Conservation (phyloP, 129 eudicot species). For the Flaveria linearis region DNA sequence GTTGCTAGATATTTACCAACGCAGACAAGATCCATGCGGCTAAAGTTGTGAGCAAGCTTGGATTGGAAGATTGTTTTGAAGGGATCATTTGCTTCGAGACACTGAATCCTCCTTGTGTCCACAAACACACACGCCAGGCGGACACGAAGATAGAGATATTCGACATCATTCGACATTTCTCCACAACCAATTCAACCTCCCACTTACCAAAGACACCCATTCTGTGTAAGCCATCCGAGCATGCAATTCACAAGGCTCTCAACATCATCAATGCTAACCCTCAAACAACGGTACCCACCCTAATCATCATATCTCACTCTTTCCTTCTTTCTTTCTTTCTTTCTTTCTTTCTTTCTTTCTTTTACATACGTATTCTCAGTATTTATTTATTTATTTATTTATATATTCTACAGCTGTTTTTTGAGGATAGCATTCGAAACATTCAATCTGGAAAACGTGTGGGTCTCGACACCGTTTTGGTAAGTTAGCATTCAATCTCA, state of each 20-base stretch:
- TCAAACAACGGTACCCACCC: constrained; percentile 70
- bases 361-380: neutral
- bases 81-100: constrained; percentile 92
- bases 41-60: constrained; percentile 61
- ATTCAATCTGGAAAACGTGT: constrained; percentile 85
- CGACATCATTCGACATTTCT: constrained; percentile 73
- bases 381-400: neutral
- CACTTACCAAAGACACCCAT: constrained; percentile 80
- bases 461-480: constrained; percentile 92
- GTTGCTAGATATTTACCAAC: constrained; percentile 74
- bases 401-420: constrained; percentile 58
- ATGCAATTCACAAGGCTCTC: constrained; percentile 78
- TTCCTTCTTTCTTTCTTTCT: too few relatives aligned
- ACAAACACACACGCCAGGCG: constrained; percentile 58
- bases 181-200: constrained; percentile 41
- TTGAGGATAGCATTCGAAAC: constrained; percentile 90
- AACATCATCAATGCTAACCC: constrained; percentile 78
- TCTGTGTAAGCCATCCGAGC: constrained; percentile 82
- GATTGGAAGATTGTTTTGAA: constrained; percentile 83
- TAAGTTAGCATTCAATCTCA: constrained; percentile 37
- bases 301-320: neutral
- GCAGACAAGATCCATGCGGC: constrained; percentile 79
- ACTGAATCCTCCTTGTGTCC: constrained; percentile 50
- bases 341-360: too few relatives aligned
- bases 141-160: constrained; percentile 72